These are phyloP conservation scores for Phascolomyces articulosus DNA, from an alignment of 371 early-diverging fungal species.

Conservation along the genomic window DNA sequence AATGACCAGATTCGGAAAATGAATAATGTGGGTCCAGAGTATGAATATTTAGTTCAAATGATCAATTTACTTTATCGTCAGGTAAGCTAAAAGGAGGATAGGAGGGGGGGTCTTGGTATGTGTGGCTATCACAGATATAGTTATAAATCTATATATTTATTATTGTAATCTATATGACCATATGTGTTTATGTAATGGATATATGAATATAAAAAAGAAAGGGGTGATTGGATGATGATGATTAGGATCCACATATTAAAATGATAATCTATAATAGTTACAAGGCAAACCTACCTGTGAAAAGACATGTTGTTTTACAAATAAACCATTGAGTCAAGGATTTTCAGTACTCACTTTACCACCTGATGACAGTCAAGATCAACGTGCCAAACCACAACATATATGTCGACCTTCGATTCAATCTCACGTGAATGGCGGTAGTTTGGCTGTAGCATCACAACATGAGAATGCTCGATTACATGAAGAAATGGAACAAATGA, in stretches of 20 bases:
- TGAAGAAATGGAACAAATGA: conserved; percentile 27
- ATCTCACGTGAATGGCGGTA: conserved; percentile 30
- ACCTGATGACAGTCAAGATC: conserved; percentile 29
- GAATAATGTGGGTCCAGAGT: conserved; percentile 51
- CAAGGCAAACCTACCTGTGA: conserved; percentile 38
- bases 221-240: background rate
- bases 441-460: conserved; percentile 24
- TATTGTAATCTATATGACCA: too few species aligned
- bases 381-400: conserved; percentile 31
- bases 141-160: too few species aligned
- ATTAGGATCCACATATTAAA: conserved; percentile 3
- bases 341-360: conserved; percentile 29
- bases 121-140: too few species aligned
- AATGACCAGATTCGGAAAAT: conserved; percentile 41
- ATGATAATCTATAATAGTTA: conserved; percentile 15
- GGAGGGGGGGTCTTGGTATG: too few species aligned
- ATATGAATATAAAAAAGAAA: too few species aligned
- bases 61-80: conserved; percentile 54
- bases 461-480: conserved; percentile 34
- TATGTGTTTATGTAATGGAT: too few species aligned
- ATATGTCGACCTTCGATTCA: conserved; percentile 45
- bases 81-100: conserved; percentile 12
- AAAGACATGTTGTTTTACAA: conserved; percentile 46
- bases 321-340: conserved; percentile 28
- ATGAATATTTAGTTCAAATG: conserved; percentile 57